Evolutionary conservation across 169 alveolate species (phyloP).

Genomic region (Eimeria acervulina): DNA sequence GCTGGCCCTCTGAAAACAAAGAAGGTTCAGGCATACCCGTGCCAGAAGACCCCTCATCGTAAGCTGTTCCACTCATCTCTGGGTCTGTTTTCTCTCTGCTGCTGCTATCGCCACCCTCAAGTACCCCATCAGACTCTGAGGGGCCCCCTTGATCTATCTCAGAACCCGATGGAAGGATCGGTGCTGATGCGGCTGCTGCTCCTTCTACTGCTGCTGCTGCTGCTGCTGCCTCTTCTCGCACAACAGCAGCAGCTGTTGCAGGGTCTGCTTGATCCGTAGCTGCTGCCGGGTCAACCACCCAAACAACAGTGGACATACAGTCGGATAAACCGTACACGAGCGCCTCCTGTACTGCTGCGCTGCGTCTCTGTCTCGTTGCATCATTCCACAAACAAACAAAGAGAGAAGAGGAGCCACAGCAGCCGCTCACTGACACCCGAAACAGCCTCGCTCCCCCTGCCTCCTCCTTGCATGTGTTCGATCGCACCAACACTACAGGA

Average conservation of each 20-base stretch:
- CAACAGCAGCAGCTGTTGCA: constrained; percentile 8
- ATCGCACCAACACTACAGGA: constrained; percentile 4
- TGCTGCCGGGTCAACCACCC: neutral
- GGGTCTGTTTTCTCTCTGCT: neutral
- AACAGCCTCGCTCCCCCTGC: neutral
- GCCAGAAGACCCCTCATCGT: neutral
- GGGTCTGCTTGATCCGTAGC: neutral
- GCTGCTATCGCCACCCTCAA: neutral
- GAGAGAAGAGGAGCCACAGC: neutral
- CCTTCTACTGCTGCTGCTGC: neutral
- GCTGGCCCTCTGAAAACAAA: neutral
- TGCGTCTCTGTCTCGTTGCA: neutral
- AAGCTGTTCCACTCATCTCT: neutral
- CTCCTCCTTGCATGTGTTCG: neutral
- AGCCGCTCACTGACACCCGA: neutral
- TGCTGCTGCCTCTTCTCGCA: neutral
- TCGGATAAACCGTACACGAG: constrained; percentile 44
- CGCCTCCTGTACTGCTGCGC: constrained; percentile 53
- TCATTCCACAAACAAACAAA: constrained; percentile 37
- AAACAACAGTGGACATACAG: constrained; percentile 47
- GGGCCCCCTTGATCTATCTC: neutral
- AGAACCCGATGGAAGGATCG: neutral
- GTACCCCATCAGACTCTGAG: neutral
- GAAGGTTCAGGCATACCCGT: neutral
- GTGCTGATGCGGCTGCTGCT: neutral